Percentiles rank a stretch among this genome's conserved stretches.
phyloP scores from a whole-genome alignment of 2,329 filamentous ascomycete species.

The Venturia nashicola region DNA sequence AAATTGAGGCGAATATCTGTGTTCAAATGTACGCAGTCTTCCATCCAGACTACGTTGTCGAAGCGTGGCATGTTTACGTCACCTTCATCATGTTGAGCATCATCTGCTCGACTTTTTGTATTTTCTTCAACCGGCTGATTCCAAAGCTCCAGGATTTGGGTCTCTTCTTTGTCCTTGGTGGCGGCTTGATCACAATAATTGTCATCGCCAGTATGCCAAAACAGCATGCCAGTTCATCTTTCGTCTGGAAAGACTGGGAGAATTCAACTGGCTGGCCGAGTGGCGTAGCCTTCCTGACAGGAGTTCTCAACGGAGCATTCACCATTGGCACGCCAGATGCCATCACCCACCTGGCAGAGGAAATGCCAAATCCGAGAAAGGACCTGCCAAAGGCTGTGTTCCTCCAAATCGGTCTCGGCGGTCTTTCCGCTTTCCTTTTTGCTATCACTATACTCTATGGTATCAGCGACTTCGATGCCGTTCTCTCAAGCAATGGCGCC shows the following conservation, averaged over 20 bases:
- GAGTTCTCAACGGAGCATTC: conserved; percentile 59
- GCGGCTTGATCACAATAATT: conserved; percentile 43
- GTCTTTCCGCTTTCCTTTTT: conserved; percentile 3
- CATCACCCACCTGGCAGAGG: conserved; percentile 51
- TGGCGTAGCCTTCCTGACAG: conserved; percentile 52
- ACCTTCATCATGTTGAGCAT: conserved; percentile 36
- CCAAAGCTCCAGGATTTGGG: conserved; percentile 43
- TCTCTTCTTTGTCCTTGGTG: conserved; percentile 38
- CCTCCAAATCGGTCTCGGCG: conserved; percentile 1
- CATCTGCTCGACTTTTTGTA: conserved; percentile 32
- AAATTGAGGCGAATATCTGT: conserved; percentile 33
- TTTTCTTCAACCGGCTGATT: conserved; percentile 43
- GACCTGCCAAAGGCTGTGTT: conserved; percentile 23
- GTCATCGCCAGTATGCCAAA: conserved; percentile 44
- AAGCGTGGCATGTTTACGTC: conserved; percentile 41
- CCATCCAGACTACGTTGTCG: conserved; percentile 31
- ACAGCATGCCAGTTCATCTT: conserved; percentile 29
- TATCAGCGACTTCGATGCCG: conserved; percentile 14
- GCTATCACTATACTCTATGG: conserved; percentile 26
- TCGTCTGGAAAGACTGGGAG: conserved; percentile 34
- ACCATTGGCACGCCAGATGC: conserved; percentile 49
- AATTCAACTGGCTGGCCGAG: conserved; percentile 34
- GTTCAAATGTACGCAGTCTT: conserved; percentile 38
- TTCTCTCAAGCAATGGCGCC: conserved; percentile 35
- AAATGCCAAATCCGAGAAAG: conserved; percentile 20